phyloP scores from a whole-genome alignment of 148 eudicot genomes.

The Cornus kousa region DNA sequence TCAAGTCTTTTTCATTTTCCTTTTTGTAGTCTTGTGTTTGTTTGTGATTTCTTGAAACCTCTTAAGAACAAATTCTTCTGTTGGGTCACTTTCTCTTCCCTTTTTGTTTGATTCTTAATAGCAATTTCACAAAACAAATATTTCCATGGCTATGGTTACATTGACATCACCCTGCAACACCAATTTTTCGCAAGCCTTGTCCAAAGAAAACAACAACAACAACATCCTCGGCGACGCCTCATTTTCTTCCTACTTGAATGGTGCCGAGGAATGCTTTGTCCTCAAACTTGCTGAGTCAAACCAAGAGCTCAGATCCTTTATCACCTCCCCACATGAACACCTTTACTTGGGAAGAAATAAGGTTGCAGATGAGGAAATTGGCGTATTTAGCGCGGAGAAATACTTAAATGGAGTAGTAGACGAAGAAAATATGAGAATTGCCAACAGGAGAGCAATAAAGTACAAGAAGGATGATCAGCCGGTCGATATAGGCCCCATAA shows the following conservation, averaged over 20 bases:
- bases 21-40: not conserved
- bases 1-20: not conserved
- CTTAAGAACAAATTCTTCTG: not conserved
- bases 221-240: slow-evolving; percentile 12
- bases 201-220: not conserved
- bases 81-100: not conserved
- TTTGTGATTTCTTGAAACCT: not conserved
- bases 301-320: not conserved
- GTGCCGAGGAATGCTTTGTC: not conserved
- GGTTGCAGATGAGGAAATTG: slow-evolving; percentile 15
- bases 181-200: not conserved
- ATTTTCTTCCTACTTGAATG: slow-evolving; percentile 17
- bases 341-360: not conserved
- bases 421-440: slow-evolving; percentile 4
- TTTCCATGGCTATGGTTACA: slow-evolving; percentile 8
- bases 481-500: slow-evolving; percentile 3
- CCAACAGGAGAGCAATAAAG: slow-evolving; percentile 12
- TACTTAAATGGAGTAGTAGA: slow-evolving; percentile 21
- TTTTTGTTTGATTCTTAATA: not conserved
- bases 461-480: slow-evolving; percentile 15
- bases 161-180: not conserved
- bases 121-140: not conserved
- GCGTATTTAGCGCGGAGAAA: slow-evolving; percentile 14
- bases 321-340: slow-evolving; percentile 3
- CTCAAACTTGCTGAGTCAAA: not conserved